Base-by-base conservation (phyloP, 78 protist species). In the Diacronema lutheri region DNA sequence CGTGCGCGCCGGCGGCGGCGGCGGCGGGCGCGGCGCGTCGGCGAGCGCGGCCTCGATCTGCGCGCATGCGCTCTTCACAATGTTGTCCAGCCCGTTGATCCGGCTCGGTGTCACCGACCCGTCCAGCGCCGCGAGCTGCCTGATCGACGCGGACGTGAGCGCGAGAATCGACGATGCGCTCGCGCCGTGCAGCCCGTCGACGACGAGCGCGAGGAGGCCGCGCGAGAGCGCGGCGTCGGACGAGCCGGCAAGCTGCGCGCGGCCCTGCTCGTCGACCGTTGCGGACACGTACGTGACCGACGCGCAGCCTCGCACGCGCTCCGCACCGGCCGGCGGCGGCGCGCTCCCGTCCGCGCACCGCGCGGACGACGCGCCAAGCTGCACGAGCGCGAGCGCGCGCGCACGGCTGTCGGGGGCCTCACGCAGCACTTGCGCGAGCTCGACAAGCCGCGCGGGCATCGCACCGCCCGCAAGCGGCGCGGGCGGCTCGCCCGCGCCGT, bases 171-270 rank as follows among this genome's bases (percentile, higher is more conserved):
- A n/a, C 4, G 0, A 57, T 9, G 33, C 68, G n/a, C 16, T 26
- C 61, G 0, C 61, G 13, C 77, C 77, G 25, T 11, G 37, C 61
- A 81, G 86, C 26, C 86, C 86, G 44, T 35, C 50, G 25, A 65
- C 58, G 26, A 81, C 76, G 26, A 81, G 38, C 14, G 86, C 77
- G 31, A 65, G 71, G 44, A 81, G 31, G 77, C 86, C 86, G 11
- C 86, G 46, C 16, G 86, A 76, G 4, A 81, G 41, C 62, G n/a
- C 4, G 13, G 78, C 50, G 62, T 81, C 86, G 11, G 86, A 56
- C 29, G 31, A 19, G n/a, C 86, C 86, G 12, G 13, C 60, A 1
- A 65, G 60, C 7, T 9, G 26, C 4, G 66, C 41, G 13, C 14
- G 0, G 35, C 41, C 31, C 16, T 4, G 25, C 12, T 38, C 85